phyloP scores from a whole-genome alignment of 2,329 filamentous ascomycete species.

The Diaporthe vaccinii region DNA sequence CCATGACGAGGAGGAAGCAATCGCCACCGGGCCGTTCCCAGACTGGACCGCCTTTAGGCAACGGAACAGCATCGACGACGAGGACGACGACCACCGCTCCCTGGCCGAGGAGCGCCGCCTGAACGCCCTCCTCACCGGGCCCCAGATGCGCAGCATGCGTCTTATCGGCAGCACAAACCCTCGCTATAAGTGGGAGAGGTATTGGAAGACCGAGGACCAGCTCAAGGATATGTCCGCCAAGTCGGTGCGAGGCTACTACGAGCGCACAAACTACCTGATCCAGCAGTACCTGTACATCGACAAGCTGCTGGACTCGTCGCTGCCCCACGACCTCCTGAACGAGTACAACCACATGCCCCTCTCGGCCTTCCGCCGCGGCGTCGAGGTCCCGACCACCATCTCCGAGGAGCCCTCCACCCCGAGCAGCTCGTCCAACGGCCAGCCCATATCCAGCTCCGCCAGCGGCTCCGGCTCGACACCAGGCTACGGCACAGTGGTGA shows the following conservation, averaged over 20 bases:
- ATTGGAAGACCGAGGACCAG: slow-evolving; percentile 86
- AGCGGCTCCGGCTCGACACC: slow-evolving; percentile 35
- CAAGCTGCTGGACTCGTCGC: slow-evolving; percentile 87
- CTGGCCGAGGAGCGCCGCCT: slow-evolving; percentile 70
- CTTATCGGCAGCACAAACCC: slow-evolving; percentile 92
- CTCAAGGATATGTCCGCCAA: slow-evolving; percentile 78
- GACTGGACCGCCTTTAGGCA: slow-evolving; percentile 42
- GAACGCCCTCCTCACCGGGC: slow-evolving; percentile 71
- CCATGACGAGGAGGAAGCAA: slow-evolving; percentile 39
- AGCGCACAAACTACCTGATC: slow-evolving; percentile 88
- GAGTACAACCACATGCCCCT: slow-evolving; percentile 81
- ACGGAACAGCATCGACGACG: slow-evolving; percentile 42
- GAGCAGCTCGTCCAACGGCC: slow-evolving; percentile 48
- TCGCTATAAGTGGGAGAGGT: slow-evolving; percentile 86
- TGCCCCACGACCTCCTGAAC: slow-evolving; percentile 92
- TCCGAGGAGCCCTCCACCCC: slow-evolving; percentile 71
- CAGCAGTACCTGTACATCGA: slow-evolving; percentile 97
- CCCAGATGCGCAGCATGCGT: slow-evolving; percentile 84
- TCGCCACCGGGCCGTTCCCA: slow-evolving; percentile 30
- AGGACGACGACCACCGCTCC: slow-evolving; percentile 58
- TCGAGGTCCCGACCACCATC: slow-evolving; percentile 80
- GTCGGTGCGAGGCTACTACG: slow-evolving; percentile 83
- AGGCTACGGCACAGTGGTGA: slow-evolving; percentile 46
- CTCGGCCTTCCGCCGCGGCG: slow-evolving; percentile 64
- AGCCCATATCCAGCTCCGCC: slow-evolving; percentile 43